Percentiles rank a stretch among this genome's conserved stretches.
phyloP scores from a whole-genome alignment of 176 grass and related monocot genomes.

The Cocos nucifera region DNA sequence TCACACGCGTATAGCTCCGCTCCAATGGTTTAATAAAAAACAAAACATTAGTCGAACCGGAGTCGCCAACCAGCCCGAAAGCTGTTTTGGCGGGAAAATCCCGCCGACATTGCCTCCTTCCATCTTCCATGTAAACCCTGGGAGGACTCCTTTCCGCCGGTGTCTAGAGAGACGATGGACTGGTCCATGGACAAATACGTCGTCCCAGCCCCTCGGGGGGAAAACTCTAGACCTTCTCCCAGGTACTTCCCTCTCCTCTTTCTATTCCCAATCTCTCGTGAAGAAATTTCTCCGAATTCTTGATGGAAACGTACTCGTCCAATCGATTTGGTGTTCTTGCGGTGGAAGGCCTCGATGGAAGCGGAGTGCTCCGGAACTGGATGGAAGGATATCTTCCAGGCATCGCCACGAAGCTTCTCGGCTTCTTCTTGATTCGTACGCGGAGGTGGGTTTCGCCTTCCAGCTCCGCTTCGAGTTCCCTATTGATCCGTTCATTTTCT shows the following conservation, averaged over 20 bases:
- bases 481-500: too few relatives aligned
- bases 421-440: slow-evolving; percentile 52
- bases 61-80: too few relatives aligned
- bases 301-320: neutral
- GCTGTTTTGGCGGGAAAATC: too few relatives aligned
- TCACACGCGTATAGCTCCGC: too few relatives aligned
- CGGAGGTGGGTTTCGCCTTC: slow-evolving; percentile 35
- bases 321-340: neutral
- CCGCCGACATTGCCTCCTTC: too few relatives aligned
- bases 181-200: slow-evolving; percentile 62
- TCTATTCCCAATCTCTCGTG: neutral
- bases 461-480: neutral
- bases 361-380: slow-evolving; percentile 49
- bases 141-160: too few relatives aligned
- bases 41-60: too few relatives aligned
- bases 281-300: neutral
- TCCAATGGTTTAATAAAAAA: too few relatives aligned
- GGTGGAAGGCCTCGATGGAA: slow-evolving; percentile 31
- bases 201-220: slow-evolving; percentile 13
- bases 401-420: slow-evolving; percentile 45
- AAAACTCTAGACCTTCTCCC: slow-evolving; percentile 4
- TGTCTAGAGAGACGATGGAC: too few relatives aligned
- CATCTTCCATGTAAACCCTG: too few relatives aligned
- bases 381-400: slow-evolving; percentile 42
- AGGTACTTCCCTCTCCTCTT: neutral